Evolutionary conservation across 2,329 filamentous ascomycete species (phyloP).

Genomic region (Trichoderma sp.): DNA sequence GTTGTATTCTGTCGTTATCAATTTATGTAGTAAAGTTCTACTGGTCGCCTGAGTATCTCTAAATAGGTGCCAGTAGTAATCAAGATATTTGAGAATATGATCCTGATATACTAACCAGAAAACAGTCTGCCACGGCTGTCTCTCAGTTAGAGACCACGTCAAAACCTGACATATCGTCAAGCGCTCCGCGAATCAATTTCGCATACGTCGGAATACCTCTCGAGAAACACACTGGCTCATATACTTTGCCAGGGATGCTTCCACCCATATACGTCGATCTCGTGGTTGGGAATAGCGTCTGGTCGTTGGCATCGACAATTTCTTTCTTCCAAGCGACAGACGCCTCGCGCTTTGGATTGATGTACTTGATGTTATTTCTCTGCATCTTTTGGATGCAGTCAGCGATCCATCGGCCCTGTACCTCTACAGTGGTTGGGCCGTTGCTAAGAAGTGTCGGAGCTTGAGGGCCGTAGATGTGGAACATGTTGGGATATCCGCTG

Average conservation of each 20-base stretch:
- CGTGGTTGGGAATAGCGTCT: constrained; percentile 48
- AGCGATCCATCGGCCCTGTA: constrained; percentile 57
- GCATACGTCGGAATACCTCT: constrained; percentile 41
- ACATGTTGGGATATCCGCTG: constrained; percentile 50
- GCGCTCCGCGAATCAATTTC: constrained; percentile 32
- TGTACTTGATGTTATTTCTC: constrained; percentile 45
- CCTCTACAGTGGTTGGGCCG: constrained; percentile 52
- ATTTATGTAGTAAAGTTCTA: no score
- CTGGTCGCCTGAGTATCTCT: not conserved
- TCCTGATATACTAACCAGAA: not conserved
- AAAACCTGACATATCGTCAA: constrained; percentile 39
- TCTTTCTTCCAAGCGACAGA: constrained; percentile 49
- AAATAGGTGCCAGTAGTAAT: not conserved
- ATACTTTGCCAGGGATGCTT: constrained; percentile 52
- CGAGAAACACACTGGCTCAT: constrained; percentile 51
- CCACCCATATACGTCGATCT: constrained; percentile 56
- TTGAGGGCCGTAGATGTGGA: constrained; percentile 55
- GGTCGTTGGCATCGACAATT: constrained; percentile 47
- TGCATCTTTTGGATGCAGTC: constrained; percentile 50
- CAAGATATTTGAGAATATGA: not conserved
- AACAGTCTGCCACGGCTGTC: no score
- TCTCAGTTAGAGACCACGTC: constrained; percentile 25
- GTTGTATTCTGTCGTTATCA: no score
- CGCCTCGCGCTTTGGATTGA: constrained; percentile 48
- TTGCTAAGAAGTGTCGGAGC: constrained; percentile 56